Evolutionary conservation across 2,329 filamentous ascomycete species (phyloP).

Genomic region (Nothophaeocryptopus gaeumannii): DNA sequence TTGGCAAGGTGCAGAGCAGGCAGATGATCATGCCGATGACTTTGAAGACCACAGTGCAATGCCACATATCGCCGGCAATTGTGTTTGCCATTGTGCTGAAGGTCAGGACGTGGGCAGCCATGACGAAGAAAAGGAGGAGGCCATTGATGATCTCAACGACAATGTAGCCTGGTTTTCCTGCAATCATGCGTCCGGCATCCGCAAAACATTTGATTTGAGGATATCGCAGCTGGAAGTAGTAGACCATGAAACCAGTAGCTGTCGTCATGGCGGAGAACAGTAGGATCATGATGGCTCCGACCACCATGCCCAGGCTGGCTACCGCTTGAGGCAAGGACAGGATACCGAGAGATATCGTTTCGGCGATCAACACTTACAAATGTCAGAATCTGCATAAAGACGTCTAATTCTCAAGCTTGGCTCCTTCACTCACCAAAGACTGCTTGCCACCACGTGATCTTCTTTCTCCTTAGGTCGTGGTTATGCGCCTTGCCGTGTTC

Average conservation of each 20-base stretch:
- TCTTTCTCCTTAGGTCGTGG: slow-evolving; percentile 23
- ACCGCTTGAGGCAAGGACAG: slow-evolving; percentile 55
- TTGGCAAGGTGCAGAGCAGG: slow-evolving; percentile 57
- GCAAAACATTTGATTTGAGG: slow-evolving; percentile 65
- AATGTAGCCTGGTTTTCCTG: slow-evolving; percentile 60
- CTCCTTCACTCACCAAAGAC: too few relatives aligned
- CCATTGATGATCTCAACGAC: slow-evolving; percentile 49
- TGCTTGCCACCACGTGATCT: slow-evolving; percentile 25
- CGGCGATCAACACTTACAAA: slow-evolving; percentile 51
- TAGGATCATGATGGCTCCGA: slow-evolving; percentile 53
- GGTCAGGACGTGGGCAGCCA: slow-evolving; percentile 68
- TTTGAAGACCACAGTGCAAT: slow-evolving; percentile 56
- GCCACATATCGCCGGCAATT: slow-evolving; percentile 60
- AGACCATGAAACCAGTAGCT: slow-evolving; percentile 61
- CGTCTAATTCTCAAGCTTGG: too few relatives aligned
- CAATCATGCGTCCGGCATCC: slow-evolving; percentile 63
- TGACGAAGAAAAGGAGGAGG: slow-evolving; percentile 38
- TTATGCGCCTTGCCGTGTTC: too few relatives aligned
- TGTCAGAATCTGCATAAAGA: background rate
- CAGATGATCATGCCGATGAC: slow-evolving; percentile 59
- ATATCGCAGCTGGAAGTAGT: slow-evolving; percentile 55
- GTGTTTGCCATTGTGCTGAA: slow-evolving; percentile 68
- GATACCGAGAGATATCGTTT: slow-evolving; percentile 57
- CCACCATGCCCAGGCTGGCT: slow-evolving; percentile 46
- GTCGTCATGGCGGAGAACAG: slow-evolving; percentile 54